Percentiles rank a stretch among this genome's conserved stretches.
Conservation (phyloP, 1,284 basidiomycete species). For the Puccinia hordei region DNA sequence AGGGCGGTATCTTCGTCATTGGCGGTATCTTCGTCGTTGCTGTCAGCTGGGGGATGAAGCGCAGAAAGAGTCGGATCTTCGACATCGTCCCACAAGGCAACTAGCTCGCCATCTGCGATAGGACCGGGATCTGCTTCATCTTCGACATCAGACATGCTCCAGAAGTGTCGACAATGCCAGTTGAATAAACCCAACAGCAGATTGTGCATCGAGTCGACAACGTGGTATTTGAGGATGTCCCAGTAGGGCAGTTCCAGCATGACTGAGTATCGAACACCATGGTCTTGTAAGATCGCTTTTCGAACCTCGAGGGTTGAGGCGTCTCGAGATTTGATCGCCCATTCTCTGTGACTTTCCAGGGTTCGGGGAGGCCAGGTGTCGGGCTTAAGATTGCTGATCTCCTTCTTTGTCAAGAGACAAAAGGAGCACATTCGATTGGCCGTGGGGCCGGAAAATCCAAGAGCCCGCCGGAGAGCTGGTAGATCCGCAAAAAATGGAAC, state of each 20-base stretch:
- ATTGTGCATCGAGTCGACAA: slow-evolving; percentile 39
- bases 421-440: too few species aligned
- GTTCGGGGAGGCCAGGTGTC: too few species aligned
- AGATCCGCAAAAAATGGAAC: too few species aligned
- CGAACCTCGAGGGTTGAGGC: neutral
- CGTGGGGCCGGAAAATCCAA: too few species aligned
- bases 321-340: too few species aligned
- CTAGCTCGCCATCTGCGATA: too few species aligned
- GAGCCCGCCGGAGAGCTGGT: too few species aligned
- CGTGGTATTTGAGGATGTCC: slow-evolving; percentile 35
- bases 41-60: neutral
- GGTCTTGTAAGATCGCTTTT: neutral
- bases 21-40: neutral
- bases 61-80: neutral
- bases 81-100: too few species aligned
- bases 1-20: too few species aligned
- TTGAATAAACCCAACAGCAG: slow-evolving; percentile 10
- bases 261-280: slow-evolving; percentile 31
- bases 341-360: too few species aligned
- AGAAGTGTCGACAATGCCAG: slow-evolving; percentile 31
- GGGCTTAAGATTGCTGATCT: too few species aligned
- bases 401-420: too few species aligned
- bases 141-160: slow-evolving; percentile 7
- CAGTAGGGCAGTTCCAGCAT: slow-evolving; percentile 34
- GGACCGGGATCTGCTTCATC: slow-evolving; percentile 17